These are phyloP conservation scores for Boehmeria nivea DNA, from an alignment of 306 rosid genomes.

Conservation along the genomic window DNA sequence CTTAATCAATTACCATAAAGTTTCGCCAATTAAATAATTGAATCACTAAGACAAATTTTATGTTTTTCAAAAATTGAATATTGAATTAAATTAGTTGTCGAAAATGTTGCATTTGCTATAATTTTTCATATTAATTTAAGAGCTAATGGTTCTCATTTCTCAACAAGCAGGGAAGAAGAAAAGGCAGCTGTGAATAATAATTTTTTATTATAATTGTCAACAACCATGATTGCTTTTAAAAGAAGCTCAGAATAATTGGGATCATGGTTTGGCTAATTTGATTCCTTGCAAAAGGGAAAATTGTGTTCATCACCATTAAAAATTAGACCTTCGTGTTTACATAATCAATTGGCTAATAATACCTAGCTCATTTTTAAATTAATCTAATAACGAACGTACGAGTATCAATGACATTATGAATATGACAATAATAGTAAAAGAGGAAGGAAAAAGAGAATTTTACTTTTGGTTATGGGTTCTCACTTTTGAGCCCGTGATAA, in stretches of 20 bases:
- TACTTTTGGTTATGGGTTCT: background rate
- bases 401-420: background rate
- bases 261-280: slow-evolving; percentile 27
- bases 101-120: no score
- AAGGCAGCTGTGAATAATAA: background rate
- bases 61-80: no score
- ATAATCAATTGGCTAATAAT: background rate
- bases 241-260: slow-evolving; percentile 16
- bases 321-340: slow-evolving; percentile 9
- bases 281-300: slow-evolving; percentile 33
- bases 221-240: slow-evolving; percentile 26
- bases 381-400: slow-evolving; percentile 19
- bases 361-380: background rate
- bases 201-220: slow-evolving; percentile 17
- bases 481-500: background rate
- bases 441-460: background rate
- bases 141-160: no score
- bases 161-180: background rate
- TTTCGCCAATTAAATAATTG: no score
- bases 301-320: slow-evolving; percentile 11
- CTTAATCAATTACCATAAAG: no score
- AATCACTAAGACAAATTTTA: no score
- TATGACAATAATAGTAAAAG: background rate
- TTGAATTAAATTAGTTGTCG: no score
- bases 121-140: no score